These are phyloP conservation scores for Paraurostyla sp. DNA, from an alignment of 73 alveolate species.

Conservation along the genomic window DNA sequence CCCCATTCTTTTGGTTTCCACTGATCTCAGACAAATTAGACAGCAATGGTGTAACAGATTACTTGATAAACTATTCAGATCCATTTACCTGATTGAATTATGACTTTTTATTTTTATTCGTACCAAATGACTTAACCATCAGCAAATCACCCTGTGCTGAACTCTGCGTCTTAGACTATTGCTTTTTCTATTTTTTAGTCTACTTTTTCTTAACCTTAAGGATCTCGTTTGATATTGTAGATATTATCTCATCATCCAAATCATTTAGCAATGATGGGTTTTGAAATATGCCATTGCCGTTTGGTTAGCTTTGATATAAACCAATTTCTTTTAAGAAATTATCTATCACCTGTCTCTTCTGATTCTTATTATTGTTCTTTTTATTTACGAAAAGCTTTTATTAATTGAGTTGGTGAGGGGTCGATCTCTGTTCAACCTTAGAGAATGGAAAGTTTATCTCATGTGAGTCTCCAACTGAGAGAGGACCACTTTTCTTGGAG, in stretches of 20 bases:
- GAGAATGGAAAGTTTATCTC: background rate
- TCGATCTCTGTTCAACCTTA: background rate
- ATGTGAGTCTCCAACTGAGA: background rate
- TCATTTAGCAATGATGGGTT: constrained; percentile 17
- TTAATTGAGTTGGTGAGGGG: background rate
- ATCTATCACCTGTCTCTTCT: constrained; percentile 32
- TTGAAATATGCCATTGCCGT: background rate
- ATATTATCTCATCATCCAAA: constrained; percentile 44
- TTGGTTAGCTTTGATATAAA: background rate
- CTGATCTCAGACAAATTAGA: background rate
- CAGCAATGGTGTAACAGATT: background rate
- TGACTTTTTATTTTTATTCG: constrained; percentile 17
- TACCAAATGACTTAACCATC: constrained; percentile 49
- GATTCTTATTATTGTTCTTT: background rate
- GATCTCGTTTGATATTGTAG: constrained; percentile 52
- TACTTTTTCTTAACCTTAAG: background rate
- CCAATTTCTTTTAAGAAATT: constrained; percentile 19
- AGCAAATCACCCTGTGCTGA: constrained; percentile 39
- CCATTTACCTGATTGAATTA: no score
- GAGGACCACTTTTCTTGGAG: background rate
- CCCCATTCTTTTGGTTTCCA: background rate
- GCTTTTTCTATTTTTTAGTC: background rate
- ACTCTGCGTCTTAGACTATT: background rate
- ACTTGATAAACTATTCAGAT: no score
- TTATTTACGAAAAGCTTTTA: background rate